phyloP scores from a whole-genome alignment of 225 moss, liverwort and hornwort genomes.

The Anthoceros angustus region DNA sequence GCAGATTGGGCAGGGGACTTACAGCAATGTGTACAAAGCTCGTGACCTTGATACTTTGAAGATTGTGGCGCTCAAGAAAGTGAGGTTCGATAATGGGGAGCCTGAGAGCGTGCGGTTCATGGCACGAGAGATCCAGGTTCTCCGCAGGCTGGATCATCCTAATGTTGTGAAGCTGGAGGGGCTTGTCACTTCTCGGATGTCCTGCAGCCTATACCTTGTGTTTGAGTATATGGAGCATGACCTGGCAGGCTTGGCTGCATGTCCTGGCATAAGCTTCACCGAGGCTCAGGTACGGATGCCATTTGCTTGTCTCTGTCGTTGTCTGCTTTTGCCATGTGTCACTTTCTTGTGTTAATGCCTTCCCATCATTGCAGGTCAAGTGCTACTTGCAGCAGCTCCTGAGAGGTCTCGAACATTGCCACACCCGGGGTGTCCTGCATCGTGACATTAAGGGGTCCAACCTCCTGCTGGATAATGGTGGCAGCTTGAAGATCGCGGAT shows the following conservation, averaged over 20 bases:
- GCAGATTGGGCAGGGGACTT: conserved; percentile 99
- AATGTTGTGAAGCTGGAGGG: conserved; percentile 97
- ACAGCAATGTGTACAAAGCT: conserved; percentile 99
- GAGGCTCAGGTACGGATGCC: conserved; percentile 67
- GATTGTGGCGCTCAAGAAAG: conserved; percentile 96
- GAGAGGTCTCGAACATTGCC: conserved; percentile 91
- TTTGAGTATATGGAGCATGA: conserved; percentile 99
- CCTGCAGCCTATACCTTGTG: conserved; percentile 95
- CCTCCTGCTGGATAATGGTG: conserved; percentile 78
- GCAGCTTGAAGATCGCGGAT: conserved; percentile 88
- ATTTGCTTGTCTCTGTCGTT: not conserved
- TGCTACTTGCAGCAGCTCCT: conserved; percentile 94
- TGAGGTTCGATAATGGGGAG: conserved; percentile 96
- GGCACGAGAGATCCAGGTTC: conserved; percentile 98
- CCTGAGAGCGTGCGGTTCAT: conserved; percentile 98
- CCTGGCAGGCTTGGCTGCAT: conserved; percentile 93
- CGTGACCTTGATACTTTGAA: conserved; percentile 91
- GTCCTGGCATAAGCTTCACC: conserved; percentile 94
- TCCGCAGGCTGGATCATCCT: conserved; percentile 91
- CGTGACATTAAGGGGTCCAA: conserved; percentile 98
- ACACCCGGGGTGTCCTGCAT: conserved; percentile 83
- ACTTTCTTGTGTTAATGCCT: not conserved
- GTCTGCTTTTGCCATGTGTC: not conserved
- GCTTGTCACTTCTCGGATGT: conserved; percentile 95
- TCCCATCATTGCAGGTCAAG: conserved; percentile 46